Percentiles rank a stretch among this genome's conserved stretches.
These are phyloP conservation scores for Protomyces inouyei DNA, from an alignment of 1,139 yeast species.

Conservation along the genomic window DNA sequence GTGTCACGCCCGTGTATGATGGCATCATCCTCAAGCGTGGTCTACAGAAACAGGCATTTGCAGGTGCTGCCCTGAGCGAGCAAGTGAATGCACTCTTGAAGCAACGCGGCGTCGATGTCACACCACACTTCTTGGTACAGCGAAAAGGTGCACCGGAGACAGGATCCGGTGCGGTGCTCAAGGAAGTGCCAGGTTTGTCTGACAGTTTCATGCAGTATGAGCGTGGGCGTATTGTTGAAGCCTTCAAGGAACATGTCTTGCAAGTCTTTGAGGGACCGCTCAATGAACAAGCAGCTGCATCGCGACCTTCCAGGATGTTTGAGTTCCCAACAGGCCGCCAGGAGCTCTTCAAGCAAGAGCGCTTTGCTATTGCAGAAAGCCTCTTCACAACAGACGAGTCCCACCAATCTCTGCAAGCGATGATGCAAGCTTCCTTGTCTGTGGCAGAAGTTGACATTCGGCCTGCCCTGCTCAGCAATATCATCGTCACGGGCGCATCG, in stretches of 20 bases:
- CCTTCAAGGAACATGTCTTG: constrained; percentile 59
- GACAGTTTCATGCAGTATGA: constrained; percentile 38
- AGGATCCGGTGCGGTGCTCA: constrained; percentile 43
- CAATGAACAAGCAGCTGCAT: constrained; percentile 33
- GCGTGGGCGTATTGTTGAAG: constrained; percentile 37
- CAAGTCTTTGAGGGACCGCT: constrained; percentile 49
- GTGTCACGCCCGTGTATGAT: constrained; percentile 90
- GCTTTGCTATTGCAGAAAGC: constrained; percentile 68
- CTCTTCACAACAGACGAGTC: constrained; percentile 47
- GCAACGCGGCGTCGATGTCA: constrained; percentile 37
- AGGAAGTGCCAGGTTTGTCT: constrained; percentile 35
- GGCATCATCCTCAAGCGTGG: constrained; percentile 71
- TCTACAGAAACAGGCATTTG: constrained; percentile 33
- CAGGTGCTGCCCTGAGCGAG: constrained; percentile 41
- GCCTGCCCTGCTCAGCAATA: constrained; percentile 85
- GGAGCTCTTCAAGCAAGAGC: constrained; percentile 53
- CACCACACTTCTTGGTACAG: constrained; percentile 41
- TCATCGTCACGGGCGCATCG: constrained; percentile 85
- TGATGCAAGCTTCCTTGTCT: constrained; percentile 62
- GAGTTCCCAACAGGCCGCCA: constrained; percentile 75
- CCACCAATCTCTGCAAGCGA: constrained; percentile 36
- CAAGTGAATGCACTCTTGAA: constrained; percentile 33
- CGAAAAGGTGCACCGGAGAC: constrained; percentile 36
- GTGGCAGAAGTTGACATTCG: constrained; percentile 80
- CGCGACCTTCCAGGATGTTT: constrained; percentile 48